Evolutionary conservation across 2,329 filamentous ascomycete genomes (phyloP).

Genomic region (Trichoderma cornu-damae): DNA sequence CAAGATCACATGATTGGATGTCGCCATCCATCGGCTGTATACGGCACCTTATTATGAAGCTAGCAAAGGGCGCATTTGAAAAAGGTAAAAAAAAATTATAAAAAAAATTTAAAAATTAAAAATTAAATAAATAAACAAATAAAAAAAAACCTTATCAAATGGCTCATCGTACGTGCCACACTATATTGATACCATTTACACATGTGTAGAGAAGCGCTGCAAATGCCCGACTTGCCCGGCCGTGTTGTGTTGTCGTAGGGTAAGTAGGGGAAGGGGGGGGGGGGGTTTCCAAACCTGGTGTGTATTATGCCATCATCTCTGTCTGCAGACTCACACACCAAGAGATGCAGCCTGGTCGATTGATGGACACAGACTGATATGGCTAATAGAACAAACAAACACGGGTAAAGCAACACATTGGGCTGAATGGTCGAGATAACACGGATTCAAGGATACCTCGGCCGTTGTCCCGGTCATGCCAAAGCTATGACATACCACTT

Average conservation of each 20-base stretch:
- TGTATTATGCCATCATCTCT: too few relatives aligned
- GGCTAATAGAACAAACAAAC: too few relatives aligned
- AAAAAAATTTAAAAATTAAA: too few relatives aligned
- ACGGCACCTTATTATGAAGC: not conserved
- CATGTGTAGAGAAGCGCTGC: not conserved
- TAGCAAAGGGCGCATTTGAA: not conserved
- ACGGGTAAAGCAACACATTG: not conserved
- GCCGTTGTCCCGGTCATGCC: too few relatives aligned
- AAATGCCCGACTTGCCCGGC: not conserved
- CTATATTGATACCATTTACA: not conserved
- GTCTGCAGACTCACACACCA: not conserved
- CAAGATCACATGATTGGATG: constrained; percentile 15
- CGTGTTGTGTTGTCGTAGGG: not conserved
- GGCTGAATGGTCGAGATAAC: fast-evolving
- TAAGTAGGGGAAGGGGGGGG: not conserved
- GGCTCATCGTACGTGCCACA: not conserved
- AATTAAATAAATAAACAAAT: too few relatives aligned
- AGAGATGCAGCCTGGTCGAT: too few relatives aligned
- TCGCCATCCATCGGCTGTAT: constrained; percentile 6
- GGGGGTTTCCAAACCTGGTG: too few relatives aligned
- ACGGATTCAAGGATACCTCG: not conserved
- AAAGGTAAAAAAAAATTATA: too few relatives aligned
- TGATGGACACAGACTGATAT: too few relatives aligned
- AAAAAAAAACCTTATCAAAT: not conserved
- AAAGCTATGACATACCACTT: not conserved